Evolutionary conservation across 2,329 filamentous ascomycete species (phyloP), one percentile per base, ranked within the genome.

Genomic region (Epichloe hybrida): DNA sequence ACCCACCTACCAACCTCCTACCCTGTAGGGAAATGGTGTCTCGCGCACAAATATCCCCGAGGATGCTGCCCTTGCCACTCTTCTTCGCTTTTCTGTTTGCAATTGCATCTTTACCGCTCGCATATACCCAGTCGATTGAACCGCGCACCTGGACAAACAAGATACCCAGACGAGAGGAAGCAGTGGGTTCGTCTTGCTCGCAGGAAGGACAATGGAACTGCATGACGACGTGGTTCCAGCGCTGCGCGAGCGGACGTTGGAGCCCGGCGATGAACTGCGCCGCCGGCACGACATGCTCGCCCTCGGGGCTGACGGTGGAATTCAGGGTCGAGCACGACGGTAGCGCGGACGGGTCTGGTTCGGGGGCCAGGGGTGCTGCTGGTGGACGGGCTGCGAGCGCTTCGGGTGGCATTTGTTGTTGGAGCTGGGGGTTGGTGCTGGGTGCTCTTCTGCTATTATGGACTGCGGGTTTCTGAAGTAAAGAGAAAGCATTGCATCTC

Each of bases 161-260:
- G 37, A 43, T 61, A 1, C 17, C 52, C 11, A 54, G 50, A 27
- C 60, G 61, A n/a, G 57, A 58, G 13, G 59, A 68, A 53, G 53
- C 61, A 12, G 61, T 57, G 3, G 71, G 71, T 20, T 62, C 69
- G 2, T 55, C 61, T 4, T 77, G 74, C 60, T 60, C 62, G 11
- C 58, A 63, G 12, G 74, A 78, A 52, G 74, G 75, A n/a, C 68
- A 71, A 54, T 78, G 75, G 75, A 75, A 77, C 61, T 78, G 75
- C 64, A 71, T 77, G 64, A 66, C 64, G 1, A 62, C 56, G 20
- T 66, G 64, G 36, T 78, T 71, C 64, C 75, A 78, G 61, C 69
- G 74, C 31, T 78, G 75, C 57, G 72, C 70, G 3, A 60, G 64
- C 9, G 73, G 74, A 2, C 58, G 52, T 11, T 78, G 74, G 75